phyloP scores from a whole-genome alignment of 768 basidiomycete species.

The Boletus edulis region DNA sequence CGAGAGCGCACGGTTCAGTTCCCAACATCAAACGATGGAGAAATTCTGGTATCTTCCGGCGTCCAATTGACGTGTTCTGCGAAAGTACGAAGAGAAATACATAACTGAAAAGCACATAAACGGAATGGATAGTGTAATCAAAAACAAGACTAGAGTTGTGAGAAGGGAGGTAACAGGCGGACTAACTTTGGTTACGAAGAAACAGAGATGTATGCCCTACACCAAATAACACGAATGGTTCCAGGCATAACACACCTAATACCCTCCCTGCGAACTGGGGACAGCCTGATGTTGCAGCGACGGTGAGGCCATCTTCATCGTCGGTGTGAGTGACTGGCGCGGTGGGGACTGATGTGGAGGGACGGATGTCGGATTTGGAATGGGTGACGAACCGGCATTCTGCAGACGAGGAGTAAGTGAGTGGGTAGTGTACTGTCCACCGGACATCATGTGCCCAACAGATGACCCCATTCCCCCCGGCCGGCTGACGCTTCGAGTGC shows the following conservation, averaged over 20 bases:
- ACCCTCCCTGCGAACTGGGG: conserved; percentile 51
- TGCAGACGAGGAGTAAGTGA: conserved; percentile 52
- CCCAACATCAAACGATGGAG: no score
- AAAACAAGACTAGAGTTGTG: conserved; percentile 28
- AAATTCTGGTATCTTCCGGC: conserved; percentile 1
- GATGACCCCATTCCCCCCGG: conserved; percentile 16
- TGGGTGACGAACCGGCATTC: conserved; percentile 43
- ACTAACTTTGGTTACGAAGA: conserved; percentile 5
- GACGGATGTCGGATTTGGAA: conserved; percentile 40
- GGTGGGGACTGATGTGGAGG: conserved; percentile 46
- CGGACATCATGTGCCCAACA: conserved; percentile 31
- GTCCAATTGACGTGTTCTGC: conserved; percentile 17
- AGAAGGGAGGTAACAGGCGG: conserved; percentile 14
- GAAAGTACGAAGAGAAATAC: conserved; percentile 33
- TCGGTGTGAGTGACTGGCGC: conserved; percentile 48
- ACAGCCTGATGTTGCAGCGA: conserved; percentile 53
- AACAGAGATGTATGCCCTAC: conserved; percentile 14
- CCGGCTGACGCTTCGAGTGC: conserved; percentile 45
- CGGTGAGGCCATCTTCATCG: conserved; percentile 53
- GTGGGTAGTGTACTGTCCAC: conserved; percentile 41
- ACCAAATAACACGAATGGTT: conserved; percentile 10
- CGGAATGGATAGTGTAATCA: conserved; percentile 34
- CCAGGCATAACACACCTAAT: conserved; percentile 33
- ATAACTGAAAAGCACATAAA: conserved; percentile 40
- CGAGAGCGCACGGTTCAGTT: no score